Base-by-base conservation (phyloP, 306 rosid genomes). In the Trifolium pratense region DNA sequence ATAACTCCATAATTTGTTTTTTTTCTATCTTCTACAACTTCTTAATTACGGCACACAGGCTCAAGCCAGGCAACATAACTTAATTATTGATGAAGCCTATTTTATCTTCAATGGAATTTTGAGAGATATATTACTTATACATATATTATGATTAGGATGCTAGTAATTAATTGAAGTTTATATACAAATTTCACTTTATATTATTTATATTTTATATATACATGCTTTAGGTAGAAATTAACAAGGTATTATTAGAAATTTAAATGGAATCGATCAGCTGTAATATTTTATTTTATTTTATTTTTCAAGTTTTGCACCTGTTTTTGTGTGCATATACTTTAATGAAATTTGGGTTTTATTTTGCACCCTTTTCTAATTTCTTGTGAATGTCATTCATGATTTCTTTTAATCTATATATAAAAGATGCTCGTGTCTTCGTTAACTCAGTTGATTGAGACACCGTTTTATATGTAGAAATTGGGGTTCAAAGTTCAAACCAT, bases 31-130 rank as follows among this genome's bases (percentile, higher is more conserved):
- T 67, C 67, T 57, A 36, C 56, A 53, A 31, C 76, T 45, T 63
- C 73, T 14, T 31, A 32, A 7, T 31, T 36, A 13, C 6, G 87
- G 87, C 87, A 84, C 87, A 84, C 87, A 84, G 87, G 87, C 84
- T 77, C n/a, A 84, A 84, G 87, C 87, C 87, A 84, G 87, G 87
- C 87, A 84, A 76, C 71, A 69, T 83, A 21, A 76, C 71, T 74
- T 83, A 21, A 71, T 67, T 70, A 73, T 58, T 73, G 49, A 76
- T 67, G 60, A 76, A 53, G 82, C 81, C 76, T 11, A 4, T 49
- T 39, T 60, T 55, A 55, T 21, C 29, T 55, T 25, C 34, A 55
- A 55, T 25, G 25, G 13, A 17, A 11, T 55, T 55, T 55, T 55
- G 18, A 55, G 78, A 70, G 25, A 75, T 61, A 59, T 66, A 69